Conservation (phyloP, 768 basidiomycete species). For the Tulasnella calospora region DNA sequence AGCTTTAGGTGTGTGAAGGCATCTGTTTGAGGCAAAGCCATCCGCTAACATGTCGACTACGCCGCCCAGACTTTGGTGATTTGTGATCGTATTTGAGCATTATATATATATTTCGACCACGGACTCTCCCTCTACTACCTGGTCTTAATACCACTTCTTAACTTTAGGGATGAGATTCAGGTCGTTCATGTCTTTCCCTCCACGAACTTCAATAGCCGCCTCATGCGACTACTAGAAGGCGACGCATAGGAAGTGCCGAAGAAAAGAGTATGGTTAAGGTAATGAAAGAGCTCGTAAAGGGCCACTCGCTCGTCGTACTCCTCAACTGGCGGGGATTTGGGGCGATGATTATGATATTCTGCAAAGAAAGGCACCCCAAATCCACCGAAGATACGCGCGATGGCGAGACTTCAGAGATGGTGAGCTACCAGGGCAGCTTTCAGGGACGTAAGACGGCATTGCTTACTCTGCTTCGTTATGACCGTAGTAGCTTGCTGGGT, state of each 20-base stretch:
- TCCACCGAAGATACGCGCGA: slow-evolving; percentile 76
- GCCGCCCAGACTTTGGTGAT: not conserved
- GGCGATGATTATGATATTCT: slow-evolving; percentile 57
- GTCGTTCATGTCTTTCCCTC: not conserved
- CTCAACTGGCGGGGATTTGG: slow-evolving; percentile 59
- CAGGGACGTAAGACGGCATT: slow-evolving; percentile 13
- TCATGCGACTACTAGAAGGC: slow-evolving; percentile 24
- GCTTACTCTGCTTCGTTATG: slow-evolving; percentile 78
- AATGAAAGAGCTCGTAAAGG: slow-evolving; percentile 77
- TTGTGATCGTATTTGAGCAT: not conserved
- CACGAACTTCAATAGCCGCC: slow-evolving; percentile 21
- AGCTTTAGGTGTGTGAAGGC: not conserved
- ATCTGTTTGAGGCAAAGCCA: not conserved
- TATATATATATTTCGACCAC: not conserved
- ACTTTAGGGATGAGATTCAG: not conserved
- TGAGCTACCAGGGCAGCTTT: not conserved
- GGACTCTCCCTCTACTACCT: not conserved
- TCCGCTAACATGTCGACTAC: not conserved
- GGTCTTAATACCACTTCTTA: not conserved
- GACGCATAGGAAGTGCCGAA: slow-evolving; percentile 53
- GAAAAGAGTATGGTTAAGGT: slow-evolving; percentile 72
- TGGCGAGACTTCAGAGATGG: slow-evolving; percentile 52
- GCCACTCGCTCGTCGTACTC: slow-evolving; percentile 61
- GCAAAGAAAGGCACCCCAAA: slow-evolving; percentile 59
- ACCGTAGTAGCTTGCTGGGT: slow-evolving; percentile 70